Conservation (phyloP, 306 rosid genomes). For the Quercus robur region DNA sequence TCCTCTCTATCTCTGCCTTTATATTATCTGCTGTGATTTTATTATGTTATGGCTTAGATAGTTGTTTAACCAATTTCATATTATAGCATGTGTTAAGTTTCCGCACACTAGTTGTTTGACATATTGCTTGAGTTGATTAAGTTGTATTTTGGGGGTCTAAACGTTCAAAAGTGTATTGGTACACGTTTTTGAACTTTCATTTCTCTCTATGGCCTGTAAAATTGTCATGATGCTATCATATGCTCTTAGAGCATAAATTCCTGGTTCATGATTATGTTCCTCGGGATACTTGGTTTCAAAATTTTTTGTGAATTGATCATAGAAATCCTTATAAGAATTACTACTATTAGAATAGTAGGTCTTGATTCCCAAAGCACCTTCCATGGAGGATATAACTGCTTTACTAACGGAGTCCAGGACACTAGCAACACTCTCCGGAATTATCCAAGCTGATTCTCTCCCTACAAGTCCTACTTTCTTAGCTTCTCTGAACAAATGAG, state of each 20-base stretch:
- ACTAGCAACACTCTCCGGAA: constrained; percentile 55
- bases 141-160: no score
- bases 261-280: constrained; percentile 45
- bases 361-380: constrained; percentile 70
- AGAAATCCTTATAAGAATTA: constrained; percentile 33
- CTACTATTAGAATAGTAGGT: constrained; percentile 31
- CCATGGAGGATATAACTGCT: constrained; percentile 46
- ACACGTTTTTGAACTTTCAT: no score
- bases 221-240: constrained; percentile 50
- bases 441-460: constrained; percentile 57
- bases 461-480: constrained; percentile 41
- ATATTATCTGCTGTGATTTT: no score
- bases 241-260: constrained; percentile 59
- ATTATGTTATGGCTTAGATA: no score
- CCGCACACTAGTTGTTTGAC: no score
- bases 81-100: no score
- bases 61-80: no score
- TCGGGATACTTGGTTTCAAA: constrained; percentile 32
- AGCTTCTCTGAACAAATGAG: constrained; percentile 55
- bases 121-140: no score
- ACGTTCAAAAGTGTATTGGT: no score
- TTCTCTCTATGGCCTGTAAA: constrained; percentile 38
- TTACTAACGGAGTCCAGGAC: constrained; percentile 39
- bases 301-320: constrained; percentile 26
- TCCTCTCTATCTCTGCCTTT: no score